Evolutionary conservation across 805 yeast genomes (phyloP).

Genomic region (Wickerhamiella allomyrinae): DNA sequence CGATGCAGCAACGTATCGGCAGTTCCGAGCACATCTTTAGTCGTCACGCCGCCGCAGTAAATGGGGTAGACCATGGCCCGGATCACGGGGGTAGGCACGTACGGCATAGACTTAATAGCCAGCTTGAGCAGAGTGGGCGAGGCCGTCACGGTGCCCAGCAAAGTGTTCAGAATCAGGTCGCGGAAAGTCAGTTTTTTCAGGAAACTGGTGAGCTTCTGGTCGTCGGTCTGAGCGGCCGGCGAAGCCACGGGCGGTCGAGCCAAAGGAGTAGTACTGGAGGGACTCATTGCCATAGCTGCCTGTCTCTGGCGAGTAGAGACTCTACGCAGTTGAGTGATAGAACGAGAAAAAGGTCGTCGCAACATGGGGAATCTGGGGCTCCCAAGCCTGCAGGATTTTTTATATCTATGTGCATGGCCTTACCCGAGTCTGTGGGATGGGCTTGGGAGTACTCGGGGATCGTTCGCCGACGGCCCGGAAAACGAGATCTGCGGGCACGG

Average conservation of each 20-base stretch:
- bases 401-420: too few relatives aligned
- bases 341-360: neutral
- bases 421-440: neutral
- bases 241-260: neutral
- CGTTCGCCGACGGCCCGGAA: neutral
- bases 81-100: slow-evolving; percentile 49
- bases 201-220: slow-evolving; percentile 11
- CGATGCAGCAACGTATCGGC: slow-evolving; percentile 50
- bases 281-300: slow-evolving; percentile 12
- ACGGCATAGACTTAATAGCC: slow-evolving; percentile 24
- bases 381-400: too few relatives aligned
- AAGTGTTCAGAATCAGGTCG: slow-evolving; percentile 22
- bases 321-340: slow-evolving; percentile 4
- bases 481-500: too few relatives aligned
- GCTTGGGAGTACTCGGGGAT: slow-evolving; percentile 3
- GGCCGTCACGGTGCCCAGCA: slow-evolving; percentile 23
- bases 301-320: slow-evolving; percentile 16
- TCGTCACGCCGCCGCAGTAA: slow-evolving; percentile 82
- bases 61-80: slow-evolving; percentile 63
- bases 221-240: neutral
- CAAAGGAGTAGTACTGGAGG: neutral
- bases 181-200: slow-evolving; percentile 16
- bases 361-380: too few relatives aligned
- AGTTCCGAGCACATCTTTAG: slow-evolving; percentile 53
- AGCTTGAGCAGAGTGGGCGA: slow-evolving; percentile 21